phyloP scores from a whole-genome alignment of 306 rosid genomes.

The apple (Malus domestica) region ASM211411v1 NC_041804.1:6381501-6382000 shows the following conservation, averaged over 20 bases:
- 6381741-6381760: constrained; percentile 80
- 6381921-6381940: constrained; percentile 63
- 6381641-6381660: constrained; percentile 75
- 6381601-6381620: constrained; percentile 42
- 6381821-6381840: constrained; percentile 79
- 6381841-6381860: constrained; percentile 48
- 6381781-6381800: constrained; percentile 60
- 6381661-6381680: constrained; percentile 74
- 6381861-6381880: constrained; percentile 67
- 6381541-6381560: constrained; percentile 54
- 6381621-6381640: constrained; percentile 36
- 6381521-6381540: constrained; percentile 92
- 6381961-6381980: constrained; percentile 58
- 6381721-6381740: constrained; percentile 71
- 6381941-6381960: constrained; percentile 37
- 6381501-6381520: constrained; percentile 71
- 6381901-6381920: constrained; percentile 58
- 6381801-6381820: constrained; percentile 66
- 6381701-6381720: constrained; percentile 52
- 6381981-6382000: constrained; percentile 56
- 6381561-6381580: constrained; percentile 16
- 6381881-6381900: constrained; percentile 57
- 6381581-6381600: constrained; percentile 15
- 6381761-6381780: constrained; percentile 47
- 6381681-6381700: constrained; percentile 32